Percentiles rank a stretch among this genome's conserved stretches.
These are phyloP conservation scores for Alloteropsis angusta DNA, from an alignment of 202 grass and related monocot species.

Conservation along the genomic window DNA sequence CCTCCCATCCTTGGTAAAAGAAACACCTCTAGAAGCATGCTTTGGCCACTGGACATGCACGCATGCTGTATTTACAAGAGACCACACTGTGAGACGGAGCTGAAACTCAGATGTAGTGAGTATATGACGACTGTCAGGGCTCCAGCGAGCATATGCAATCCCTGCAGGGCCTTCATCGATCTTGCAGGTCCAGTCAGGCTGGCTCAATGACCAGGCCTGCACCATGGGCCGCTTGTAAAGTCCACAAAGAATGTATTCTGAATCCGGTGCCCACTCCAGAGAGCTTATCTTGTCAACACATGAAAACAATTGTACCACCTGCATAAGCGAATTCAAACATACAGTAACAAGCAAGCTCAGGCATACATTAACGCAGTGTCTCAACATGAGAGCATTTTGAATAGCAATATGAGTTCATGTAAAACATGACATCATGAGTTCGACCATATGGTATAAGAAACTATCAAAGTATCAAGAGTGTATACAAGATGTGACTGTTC, in stretches of 20 bases:
- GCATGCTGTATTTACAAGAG: slow-evolving; percentile 75
- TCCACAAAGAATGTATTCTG: slow-evolving; percentile 82
- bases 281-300: slow-evolving; percentile 93
- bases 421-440: neutral
- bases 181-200: slow-evolving; percentile 97
- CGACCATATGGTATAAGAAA: neutral
- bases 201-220: slow-evolving; percentile 79
- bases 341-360: neutral
- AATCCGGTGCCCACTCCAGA: slow-evolving; percentile 86
- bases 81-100: slow-evolving; percentile 90
- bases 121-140: slow-evolving; percentile 92
- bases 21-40: slow-evolving; percentile 76
- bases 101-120: slow-evolving; percentile 93
- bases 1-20: slow-evolving; percentile 88
- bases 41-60: slow-evolving; percentile 94
- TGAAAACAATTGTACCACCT: slow-evolving; percentile 88
- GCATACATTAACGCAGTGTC: neutral
- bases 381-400: neutral
- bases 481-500: neutral
- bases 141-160: slow-evolving; percentile 85
- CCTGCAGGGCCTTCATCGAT: slow-evolving; percentile 92
- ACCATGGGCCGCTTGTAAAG: slow-evolving; percentile 94
- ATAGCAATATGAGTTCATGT: neutral
- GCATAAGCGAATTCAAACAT: neutral
- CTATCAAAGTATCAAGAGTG: neutral